Base-by-base conservation (phyloP, 1,284 basidiomycete genomes). In the Trametes pubescens region DNA sequence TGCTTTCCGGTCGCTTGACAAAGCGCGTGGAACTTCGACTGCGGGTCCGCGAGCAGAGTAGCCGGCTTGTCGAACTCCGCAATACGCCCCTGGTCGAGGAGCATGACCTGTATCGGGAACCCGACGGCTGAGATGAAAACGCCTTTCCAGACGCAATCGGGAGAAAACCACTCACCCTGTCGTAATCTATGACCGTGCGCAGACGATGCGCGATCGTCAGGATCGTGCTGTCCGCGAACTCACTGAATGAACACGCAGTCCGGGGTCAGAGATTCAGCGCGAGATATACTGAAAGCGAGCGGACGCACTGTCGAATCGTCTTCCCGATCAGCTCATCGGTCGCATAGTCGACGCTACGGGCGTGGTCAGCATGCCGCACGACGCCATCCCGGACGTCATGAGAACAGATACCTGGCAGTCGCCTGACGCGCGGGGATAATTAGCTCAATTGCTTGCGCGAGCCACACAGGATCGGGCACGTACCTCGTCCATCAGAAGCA, bases 1-100 rank as follows among this genome's bases (percentile, higher is more conserved):
- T 86, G 85, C 68, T 84, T 87, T 10, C 95, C 94, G 0, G 93
- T 91, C 4, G 93, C 93, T 77, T 90, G 90, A 77, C 94, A 96
- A 16, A 96, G 78, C 0, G 82, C 78, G 69, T 94, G 84, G 79
- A 96, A 96, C 68, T 85, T 86, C 40, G 91, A 92, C 24, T 80
- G 78, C 21, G 84, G 72, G 71, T 95, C 79, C 22, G 83, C 80
- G 26, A 98, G 82, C 49, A 97, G 81, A 13, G 80, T 81, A 8
- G 81, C 81, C 0, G 95, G 95, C 56, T 86, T 87, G 72, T 93
- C 94, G 71, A 90, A 95, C 73, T 97, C 95, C 2, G 88, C 82
- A 58, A 98, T 94, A 2, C 83, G 84, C 8, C 94, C 93, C 75
- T 94, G 86, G 65, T 96, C 94, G n/a, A 96, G 86, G 44, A 96